A percentile compares a stretch with the other conserved stretches of the same genome.
phyloP scores from a whole-genome alignment of 805 yeast genomes.

The Maudiozyma bulderi region DNA sequence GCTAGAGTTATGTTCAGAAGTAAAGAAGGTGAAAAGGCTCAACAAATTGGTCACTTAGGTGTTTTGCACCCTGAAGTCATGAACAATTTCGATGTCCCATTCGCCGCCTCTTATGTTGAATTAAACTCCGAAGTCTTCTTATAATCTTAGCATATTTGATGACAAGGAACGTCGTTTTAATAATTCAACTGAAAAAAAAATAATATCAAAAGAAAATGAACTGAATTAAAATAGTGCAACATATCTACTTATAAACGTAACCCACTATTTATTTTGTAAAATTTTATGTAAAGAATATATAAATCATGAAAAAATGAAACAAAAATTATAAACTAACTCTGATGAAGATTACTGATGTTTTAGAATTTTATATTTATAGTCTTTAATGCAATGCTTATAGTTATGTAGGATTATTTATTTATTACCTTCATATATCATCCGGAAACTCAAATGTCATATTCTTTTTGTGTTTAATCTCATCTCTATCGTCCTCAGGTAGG shows the following conservation, averaged over 20 bases:
- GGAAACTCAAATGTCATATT: conserved; percentile 22
- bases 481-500: conserved; percentile 24
- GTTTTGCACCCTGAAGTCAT: conserved; percentile 93
- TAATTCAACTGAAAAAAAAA: neutral
- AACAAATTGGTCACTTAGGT: conserved; percentile 76
- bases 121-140: conserved; percentile 81
- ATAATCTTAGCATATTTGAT: conserved; percentile 22
- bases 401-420: neutral
- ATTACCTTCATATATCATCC: conserved; percentile 18
- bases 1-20: conserved; percentile 75
- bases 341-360: neutral
- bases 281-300: neutral
- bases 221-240: neutral
- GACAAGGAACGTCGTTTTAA: neutral
- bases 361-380: neutral
- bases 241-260: neutral
- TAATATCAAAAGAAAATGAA: neutral
- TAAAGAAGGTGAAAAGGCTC: conserved; percentile 45
- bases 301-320: neutral
- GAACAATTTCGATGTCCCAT: conserved; percentile 78
- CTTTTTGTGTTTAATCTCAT: conserved; percentile 3
- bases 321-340: neutral
- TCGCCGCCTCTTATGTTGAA: conserved; percentile 87
- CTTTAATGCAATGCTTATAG: neutral
- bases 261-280: neutral